Percentiles rank a stretch among this genome's conserved stretches.
Conservation (phyloP, 2,329 filamentous ascomycete species). For the Ilyonectria destructans region DNA sequence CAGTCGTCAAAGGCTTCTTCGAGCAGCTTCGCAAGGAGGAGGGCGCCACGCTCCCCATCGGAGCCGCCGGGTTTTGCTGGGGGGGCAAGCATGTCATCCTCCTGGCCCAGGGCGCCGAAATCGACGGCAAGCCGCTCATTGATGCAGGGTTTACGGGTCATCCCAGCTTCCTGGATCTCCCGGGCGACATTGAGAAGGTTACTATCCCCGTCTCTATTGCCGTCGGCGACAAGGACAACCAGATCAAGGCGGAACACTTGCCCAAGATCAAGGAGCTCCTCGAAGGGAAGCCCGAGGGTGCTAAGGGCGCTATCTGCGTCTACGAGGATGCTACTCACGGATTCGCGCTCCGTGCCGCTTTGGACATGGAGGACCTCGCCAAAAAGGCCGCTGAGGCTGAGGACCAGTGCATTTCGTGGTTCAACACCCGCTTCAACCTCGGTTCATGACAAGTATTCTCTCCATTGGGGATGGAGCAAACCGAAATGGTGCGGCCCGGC, state of each 20-base stretch:
- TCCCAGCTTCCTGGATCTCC: constrained; percentile 65
- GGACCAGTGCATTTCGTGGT: constrained; percentile 56
- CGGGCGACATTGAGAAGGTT: constrained; percentile 64
- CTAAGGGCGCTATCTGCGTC: constrained; percentile 56
- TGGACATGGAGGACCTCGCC: constrained; percentile 43
- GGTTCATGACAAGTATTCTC: neutral
- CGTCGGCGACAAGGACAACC: constrained; percentile 62
- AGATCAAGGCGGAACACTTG: constrained; percentile 54
- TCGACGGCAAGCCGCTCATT: constrained; percentile 59
- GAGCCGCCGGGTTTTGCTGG: constrained; percentile 76
- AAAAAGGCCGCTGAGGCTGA: constrained; percentile 52
- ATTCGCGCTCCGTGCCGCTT: constrained; percentile 57
- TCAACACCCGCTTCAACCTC: constrained; percentile 45
- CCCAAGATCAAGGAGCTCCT: constrained; percentile 55
- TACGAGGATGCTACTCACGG: constrained; percentile 61
- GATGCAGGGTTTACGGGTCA: constrained; percentile 70
- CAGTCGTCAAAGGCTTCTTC: constrained; percentile 57
- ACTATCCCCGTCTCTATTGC: constrained; percentile 63
- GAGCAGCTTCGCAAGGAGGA: constrained; percentile 55
- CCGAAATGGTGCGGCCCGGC: neutral
- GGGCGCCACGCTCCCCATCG: constrained; percentile 57
- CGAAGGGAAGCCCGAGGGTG: constrained; percentile 51
- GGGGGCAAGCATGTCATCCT: constrained; percentile 70
- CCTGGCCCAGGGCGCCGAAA: constrained; percentile 59
- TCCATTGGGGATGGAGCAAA: neutral